phyloP scores from a whole-genome alignment of 371 early-diverging fungal genomes.

The Batkoa obscura region DNA sequence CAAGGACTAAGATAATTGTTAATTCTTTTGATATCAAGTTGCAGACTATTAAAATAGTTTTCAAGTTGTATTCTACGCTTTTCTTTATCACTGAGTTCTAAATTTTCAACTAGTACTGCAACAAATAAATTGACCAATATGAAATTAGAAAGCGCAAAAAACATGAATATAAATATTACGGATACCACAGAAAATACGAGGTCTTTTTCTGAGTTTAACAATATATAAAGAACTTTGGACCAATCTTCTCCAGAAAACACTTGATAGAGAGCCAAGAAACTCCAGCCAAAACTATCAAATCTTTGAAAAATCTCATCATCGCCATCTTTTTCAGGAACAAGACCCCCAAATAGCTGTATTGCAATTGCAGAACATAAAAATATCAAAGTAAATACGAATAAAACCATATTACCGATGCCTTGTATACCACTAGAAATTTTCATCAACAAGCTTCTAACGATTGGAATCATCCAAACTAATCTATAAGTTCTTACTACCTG shows the following conservation, averaged over 20 bases:
- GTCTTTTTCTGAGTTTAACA: no score
- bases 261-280: conserved; percentile 11
- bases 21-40: background rate
- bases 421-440: conserved; percentile 33
- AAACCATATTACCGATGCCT: conserved; percentile 35
- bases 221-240: conserved; percentile 38
- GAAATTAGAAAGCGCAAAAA: conserved; percentile 45
- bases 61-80: conserved; percentile 2
- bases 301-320: background rate
- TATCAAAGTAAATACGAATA: conserved; percentile 34
- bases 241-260: conserved; percentile 49
- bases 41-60: background rate
- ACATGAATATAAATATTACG: conserved; percentile 31
- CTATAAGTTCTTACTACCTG: conserved; percentile 37
- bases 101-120: conserved; percentile 4
- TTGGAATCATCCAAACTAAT: conserved; percentile 29
- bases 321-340: background rate
- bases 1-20: background rate
- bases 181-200: no score
- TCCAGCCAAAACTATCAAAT: conserved; percentile 2
- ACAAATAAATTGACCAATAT: conserved; percentile 8
- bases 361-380: conserved; percentile 22
- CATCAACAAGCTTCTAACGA: conserved; percentile 29
- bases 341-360: conserved; percentile 6
- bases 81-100: background rate